These are phyloP conservation scores for Herpetomonas muscarum DNA, from an alignment of 208 protist genomes.

Conservation along the genomic window DNA sequence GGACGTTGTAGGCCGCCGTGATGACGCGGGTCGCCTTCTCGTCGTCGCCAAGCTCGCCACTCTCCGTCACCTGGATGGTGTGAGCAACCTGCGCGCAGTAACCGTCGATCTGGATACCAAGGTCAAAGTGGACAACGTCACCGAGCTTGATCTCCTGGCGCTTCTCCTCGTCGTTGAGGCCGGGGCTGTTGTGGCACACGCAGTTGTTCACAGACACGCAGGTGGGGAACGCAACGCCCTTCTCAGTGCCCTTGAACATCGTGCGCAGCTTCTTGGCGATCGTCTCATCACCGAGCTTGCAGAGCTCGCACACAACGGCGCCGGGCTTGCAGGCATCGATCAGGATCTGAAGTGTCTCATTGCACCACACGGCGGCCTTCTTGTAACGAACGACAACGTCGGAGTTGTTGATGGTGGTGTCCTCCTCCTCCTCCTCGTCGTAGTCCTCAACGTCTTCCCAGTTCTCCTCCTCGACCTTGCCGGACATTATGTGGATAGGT, in stretches of 20 bases:
- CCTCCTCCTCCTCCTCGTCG: conserved; percentile 80
- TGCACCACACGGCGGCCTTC: conserved; percentile 94
- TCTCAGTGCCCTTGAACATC: conserved; percentile 94
- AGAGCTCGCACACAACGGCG: conserved; percentile 81
- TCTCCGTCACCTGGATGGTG: conserved; percentile 93
- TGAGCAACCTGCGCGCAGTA: conserved; percentile 96
- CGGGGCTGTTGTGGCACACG: conserved; percentile 98
- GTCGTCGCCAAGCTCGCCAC: conserved; percentile 68
- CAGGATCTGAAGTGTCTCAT: conserved; percentile 90
- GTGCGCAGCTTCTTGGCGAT: conserved; percentile 82
- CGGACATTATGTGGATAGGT: conserved; percentile 39
- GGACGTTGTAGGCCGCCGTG: conserved; percentile 92
- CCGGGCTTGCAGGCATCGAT: conserved; percentile 85
- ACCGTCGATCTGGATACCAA: conserved; percentile 98
- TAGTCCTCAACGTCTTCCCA: conserved; percentile 27
- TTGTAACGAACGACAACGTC: conserved; percentile 97
- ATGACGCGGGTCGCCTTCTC: conserved; percentile 94
- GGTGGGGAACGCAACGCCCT: conserved; percentile 99
- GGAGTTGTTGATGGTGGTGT: conserved; percentile 93
- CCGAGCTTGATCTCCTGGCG: conserved; percentile 81
- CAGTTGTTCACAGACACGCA: conserved; percentile 98
- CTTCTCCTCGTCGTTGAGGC: conserved; percentile 65
- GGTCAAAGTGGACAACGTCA: conserved; percentile 98
- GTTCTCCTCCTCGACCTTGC: conserved; percentile 69
- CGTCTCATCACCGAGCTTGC: conserved; percentile 84